phyloP scores from a whole-genome alignment of 2,329 filamentous ascomycete species.

The Sphaerostilbella broomeana region DNA sequence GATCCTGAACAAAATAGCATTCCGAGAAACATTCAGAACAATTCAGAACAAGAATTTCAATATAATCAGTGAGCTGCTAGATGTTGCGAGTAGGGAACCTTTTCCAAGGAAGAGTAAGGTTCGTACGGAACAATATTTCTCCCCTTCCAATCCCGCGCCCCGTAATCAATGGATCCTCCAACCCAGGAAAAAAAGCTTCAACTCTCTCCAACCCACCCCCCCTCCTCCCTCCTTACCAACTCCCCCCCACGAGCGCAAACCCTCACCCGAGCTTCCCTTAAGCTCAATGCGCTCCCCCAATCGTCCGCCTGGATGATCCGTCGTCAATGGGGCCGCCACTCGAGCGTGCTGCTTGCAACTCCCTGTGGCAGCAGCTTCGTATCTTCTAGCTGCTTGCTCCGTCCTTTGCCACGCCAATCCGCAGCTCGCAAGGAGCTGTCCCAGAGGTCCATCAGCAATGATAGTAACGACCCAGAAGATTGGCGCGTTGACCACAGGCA shows the following conservation, averaged over 20 bases:
- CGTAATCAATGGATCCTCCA: no score
- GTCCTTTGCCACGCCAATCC: background rate
- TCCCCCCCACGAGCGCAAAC: no score
- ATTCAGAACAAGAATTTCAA: no score
- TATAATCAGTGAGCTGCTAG: no score
- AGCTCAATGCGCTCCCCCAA: conserved; percentile 7
- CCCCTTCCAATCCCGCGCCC: no score
- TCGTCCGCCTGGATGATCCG: conserved; percentile 24
- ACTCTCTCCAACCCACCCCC: background rate
- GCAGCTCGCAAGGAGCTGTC: background rate
- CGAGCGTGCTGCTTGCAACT: conserved; percentile 17
- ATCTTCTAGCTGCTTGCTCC: background rate
- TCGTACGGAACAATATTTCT: no score
- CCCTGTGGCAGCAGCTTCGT: conserved; percentile 4
- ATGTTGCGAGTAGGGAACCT: no score
- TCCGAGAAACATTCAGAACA: no score
- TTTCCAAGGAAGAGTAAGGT: no score
- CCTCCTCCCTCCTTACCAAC: background rate
- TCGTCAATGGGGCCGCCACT: conserved; percentile 22
- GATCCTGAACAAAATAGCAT: no score
- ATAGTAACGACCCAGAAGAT: background rate
- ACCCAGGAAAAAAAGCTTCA: no score
- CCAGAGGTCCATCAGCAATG: background rate
- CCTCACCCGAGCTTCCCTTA: background rate
- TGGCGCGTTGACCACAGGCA: background rate